Percentiles rank a stretch among this genome's conserved stretches.
phyloP scores from a whole-genome alignment of 768 basidiomycete genomes.

The Suillus clintonianus region DNA sequence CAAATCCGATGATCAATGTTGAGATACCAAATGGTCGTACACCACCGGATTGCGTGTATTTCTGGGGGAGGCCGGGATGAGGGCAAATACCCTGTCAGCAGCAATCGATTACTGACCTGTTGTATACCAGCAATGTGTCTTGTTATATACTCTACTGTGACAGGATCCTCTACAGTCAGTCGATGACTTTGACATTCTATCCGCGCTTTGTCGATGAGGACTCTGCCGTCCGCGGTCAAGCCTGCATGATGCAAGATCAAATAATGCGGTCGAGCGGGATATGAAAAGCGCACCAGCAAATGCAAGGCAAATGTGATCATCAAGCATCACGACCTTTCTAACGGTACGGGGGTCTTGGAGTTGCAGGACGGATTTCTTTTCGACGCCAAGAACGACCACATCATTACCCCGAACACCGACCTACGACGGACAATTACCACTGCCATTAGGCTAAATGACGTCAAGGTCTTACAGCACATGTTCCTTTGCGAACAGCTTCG shows the following conservation, averaged over 20 bases:
- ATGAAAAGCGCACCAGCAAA: conserved; percentile 79
- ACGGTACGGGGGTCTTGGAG: conserved; percentile 98
- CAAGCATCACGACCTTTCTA: conserved; percentile 96
- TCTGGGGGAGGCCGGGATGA: conserved; percentile 43
- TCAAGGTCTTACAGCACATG: conserved; percentile 76
- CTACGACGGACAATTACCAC: conserved; percentile 40
- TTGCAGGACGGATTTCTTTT: conserved; percentile 98
- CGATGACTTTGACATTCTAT: conserved; percentile 98
- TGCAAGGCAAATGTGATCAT: conserved; percentile 95
- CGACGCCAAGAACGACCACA: conserved; percentile 94
- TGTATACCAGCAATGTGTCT: conserved; percentile 98
- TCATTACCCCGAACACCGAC: conserved; percentile 95
- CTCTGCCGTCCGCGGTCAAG: conserved; percentile 95
- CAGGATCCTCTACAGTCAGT: conserved; percentile 96
- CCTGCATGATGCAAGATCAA: conserved; percentile 49
- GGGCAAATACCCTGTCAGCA: not conserved
- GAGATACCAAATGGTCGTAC: conserved; percentile 98
- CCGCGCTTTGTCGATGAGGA: conserved; percentile 96
- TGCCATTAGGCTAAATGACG: not conserved
- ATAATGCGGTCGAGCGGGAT: conserved; percentile 5
- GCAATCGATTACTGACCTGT: conserved; percentile 59
- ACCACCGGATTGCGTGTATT: conserved; percentile 98
- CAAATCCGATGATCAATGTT: conserved; percentile 95
- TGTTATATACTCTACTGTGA: conserved; percentile 97
- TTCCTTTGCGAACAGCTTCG: conserved; percentile 97